Evolutionary conservation across 1,284 basidiomycete species (phyloP), one percentile per base, ranked within the genome.

Genomic region (Inonotus hispidus): DNA sequence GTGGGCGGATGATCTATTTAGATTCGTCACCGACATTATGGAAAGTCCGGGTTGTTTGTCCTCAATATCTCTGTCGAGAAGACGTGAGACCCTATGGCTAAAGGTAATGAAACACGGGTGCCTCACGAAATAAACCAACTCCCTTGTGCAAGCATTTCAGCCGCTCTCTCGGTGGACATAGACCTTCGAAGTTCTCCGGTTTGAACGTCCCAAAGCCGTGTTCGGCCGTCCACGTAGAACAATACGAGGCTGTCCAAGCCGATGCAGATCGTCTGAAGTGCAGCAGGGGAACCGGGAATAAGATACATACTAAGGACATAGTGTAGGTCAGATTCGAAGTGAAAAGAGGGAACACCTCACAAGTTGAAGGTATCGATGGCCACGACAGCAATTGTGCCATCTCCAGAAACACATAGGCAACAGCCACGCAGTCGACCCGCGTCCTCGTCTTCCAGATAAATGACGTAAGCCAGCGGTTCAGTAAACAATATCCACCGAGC

Each of bases 121-220:
- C 70, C 84, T 66, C 67, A 90, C 91, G 90, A 71, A 60, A 86
- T 80, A 14, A 73, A 73, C 94, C 93, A 96, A 0, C 79, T 81
- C 1, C 85, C 85, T 63, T 88, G 80, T 1, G 71, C 72, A 2
- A 96, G 68, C 62, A 94, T 77, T 56, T 93, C 92, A 56, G 85
- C 81, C 0, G 88, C 92, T 68, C 92, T 93, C 46, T 89, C 88
- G 1, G 79, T 69, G 2, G 80, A 82, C 77, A 93, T 92, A 0
- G 93, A 92, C 43, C 95, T 78, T 77, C 93, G 83, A 67, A 98
- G 89, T 69, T 97, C 94, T 56, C 83, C 82, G 0, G 87, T 89
- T 62, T 85, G 82, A n/a, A 90, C 75, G 70, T 97, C 92, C 94
- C 96, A 99, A 1, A 95, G 74, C 32, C 96, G 79, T 2, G 91